Evolutionary conservation across 192 early-diverging fungal species (phyloP).

Genomic region (Podila epigama): DNA sequence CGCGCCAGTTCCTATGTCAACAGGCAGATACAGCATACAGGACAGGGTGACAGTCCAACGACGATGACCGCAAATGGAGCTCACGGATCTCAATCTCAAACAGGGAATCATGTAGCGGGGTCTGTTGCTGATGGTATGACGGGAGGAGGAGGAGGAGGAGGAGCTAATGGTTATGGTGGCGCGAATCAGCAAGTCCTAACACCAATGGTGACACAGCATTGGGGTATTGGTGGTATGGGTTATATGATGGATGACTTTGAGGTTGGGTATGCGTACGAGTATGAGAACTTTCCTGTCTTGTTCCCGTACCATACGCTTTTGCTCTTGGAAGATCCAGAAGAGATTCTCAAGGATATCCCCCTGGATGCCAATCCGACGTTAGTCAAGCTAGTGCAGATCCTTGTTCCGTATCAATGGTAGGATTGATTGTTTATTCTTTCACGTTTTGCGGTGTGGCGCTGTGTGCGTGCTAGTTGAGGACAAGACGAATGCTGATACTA

Average conservation of each 20-base stretch:
- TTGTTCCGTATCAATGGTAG: constrained; percentile 82
- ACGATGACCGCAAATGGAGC: not conserved
- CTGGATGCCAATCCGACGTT: constrained; percentile 86
- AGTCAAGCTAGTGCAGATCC: constrained; percentile 87
- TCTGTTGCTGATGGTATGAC: too few species aligned
- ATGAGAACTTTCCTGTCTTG: constrained; percentile 75
- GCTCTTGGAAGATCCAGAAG: constrained; percentile 83
- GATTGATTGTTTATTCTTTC: not conserved
- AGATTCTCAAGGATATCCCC: constrained; percentile 79
- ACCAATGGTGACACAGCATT: constrained; percentile 20
- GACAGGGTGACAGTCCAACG: constrained; percentile 14
- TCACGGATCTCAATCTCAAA: not conserved
- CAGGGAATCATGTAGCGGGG: too few species aligned
- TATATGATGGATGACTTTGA: constrained; percentile 46
- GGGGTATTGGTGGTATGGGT: constrained; percentile 28
- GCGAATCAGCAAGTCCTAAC: constrained; percentile 33
- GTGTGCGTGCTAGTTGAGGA: not conserved
- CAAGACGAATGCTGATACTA: not conserved
- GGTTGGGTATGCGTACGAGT: constrained; percentile 59
- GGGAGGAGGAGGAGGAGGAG: too few species aligned
- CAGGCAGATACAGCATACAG: constrained; percentile 12
- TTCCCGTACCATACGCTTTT: constrained; percentile 90
- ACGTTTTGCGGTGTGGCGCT: too few species aligned
- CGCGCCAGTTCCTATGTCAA: constrained; percentile 16
- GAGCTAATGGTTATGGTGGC: not conserved